Evolutionary conservation across 2,329 filamentous ascomycete species (phyloP).

Genomic region (Curvularia sp.): DNA sequence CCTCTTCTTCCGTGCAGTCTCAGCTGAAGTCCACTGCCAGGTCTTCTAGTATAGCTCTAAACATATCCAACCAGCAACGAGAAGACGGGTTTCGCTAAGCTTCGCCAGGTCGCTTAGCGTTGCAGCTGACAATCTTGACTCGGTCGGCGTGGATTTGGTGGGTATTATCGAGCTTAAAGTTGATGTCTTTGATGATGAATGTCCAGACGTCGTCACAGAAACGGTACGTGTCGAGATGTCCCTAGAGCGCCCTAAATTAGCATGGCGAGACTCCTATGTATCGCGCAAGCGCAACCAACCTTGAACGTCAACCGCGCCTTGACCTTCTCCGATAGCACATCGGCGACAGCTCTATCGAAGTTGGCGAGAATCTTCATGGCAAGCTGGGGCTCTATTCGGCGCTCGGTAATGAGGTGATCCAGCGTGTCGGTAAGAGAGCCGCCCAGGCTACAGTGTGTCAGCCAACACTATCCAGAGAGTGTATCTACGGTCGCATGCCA

Average conservation of each 20-base stretch:
- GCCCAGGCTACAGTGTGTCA: slow-evolving; percentile 73
- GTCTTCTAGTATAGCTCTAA: neutral
- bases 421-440: slow-evolving; percentile 93
- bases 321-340: slow-evolving; percentile 89
- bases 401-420: slow-evolving; percentile 92
- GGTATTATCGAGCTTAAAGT: slow-evolving; percentile 94
- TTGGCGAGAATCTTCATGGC: slow-evolving; percentile 98
- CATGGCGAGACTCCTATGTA: slow-evolving; percentile 6
- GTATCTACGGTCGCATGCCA: slow-evolving; percentile 28
- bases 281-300: slow-evolving; percentile 61
- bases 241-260: slow-evolving; percentile 61
- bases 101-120: slow-evolving; percentile 80
- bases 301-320: slow-evolving; percentile 93
- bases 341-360: slow-evolving; percentile 92
- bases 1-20: neutral
- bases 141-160: slow-evolving; percentile 81
- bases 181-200: slow-evolving; percentile 97
- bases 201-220: slow-evolving; percentile 99
- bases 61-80: neutral
- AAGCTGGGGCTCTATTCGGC: slow-evolving; percentile 95
- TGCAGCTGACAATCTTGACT: slow-evolving; percentile 98
- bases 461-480: slow-evolving; percentile 20
- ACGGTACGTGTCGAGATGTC: slow-evolving; percentile 95
- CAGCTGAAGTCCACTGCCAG: neutral
- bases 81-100: slow-evolving; percentile 37